Base-by-base conservation (phyloP, 352 stramenopile genomes). In the Phytophthora sansomeana region DNA sequence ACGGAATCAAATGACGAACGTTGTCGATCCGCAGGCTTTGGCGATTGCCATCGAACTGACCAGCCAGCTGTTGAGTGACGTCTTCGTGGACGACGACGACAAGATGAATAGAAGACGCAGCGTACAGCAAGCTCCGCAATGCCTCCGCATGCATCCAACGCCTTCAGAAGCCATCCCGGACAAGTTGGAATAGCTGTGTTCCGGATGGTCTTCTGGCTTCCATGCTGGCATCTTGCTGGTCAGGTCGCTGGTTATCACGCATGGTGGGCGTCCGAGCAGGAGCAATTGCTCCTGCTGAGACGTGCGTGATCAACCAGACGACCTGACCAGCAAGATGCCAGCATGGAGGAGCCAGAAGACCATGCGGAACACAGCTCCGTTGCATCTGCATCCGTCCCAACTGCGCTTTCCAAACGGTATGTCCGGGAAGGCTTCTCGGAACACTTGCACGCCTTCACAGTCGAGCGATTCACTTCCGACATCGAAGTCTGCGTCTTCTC, bases 51-150 rank as follows among this genome's bases (percentile, higher is more conserved):
- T 68, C 1, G 52, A 63, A 43, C 42, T 68, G 33, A 33, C 60
- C 42, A 52, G 32, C 43, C 60, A 68, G 60, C 19, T 68, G n/a
- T 68, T 52, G 3, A 68, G 33, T 35, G 52, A 68, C 35, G 60
- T 51, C n/a, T 68, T 68, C 35, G 60, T 68, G n/a, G 60, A 68
- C 19, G 51, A 68, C 16, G 16, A 36, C 26, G 10, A 21, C 9
- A 6, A n/a, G 6, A 28, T 30, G 35, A 32, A 17, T 26, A 16
- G 58, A 56, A 29, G 21, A 51, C 33, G 24, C 21, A 9, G 5
- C 21, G 21, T 16, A 36, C 13, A 10, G 19, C 17, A 47, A 7
- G 14, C n/a, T n/a, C n/a, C n/a, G n/a, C n/a, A n/a, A n/a, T n/a
- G n/a, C n/a, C n/a, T n/a, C n/a, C n/a, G n/a, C n/a, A n/a, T n/a